Percentiles rank a stretch among this genome's conserved stretches.
Conservation (phyloP, 352 stramenopile genomes). For the Elongisporangium anandrum region DNA sequence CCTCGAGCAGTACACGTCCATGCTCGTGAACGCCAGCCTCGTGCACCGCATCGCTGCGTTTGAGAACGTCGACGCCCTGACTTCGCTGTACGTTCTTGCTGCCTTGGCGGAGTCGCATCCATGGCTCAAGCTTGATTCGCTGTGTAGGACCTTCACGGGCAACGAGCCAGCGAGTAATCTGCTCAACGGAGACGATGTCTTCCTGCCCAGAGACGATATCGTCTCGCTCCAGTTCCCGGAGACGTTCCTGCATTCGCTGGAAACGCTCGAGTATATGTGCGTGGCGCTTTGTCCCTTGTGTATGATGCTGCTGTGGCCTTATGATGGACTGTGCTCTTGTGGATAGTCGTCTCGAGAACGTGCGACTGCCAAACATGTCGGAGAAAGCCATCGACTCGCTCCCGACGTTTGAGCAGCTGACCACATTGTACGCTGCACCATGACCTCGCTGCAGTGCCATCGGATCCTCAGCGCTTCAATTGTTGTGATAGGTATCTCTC, state of each 20-base stretch:
- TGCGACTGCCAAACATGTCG: neutral
- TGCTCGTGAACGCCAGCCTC: neutral
- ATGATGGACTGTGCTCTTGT: neutral
- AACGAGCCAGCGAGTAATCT: neutral
- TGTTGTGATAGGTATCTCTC: neutral
- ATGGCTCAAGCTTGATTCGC: no score
- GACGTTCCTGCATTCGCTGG: neutral
- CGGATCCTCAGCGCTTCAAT: no score
- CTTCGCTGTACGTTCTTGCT: neutral
- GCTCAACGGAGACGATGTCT: neutral
- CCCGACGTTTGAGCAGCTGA: neutral
- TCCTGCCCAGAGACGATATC: neutral
- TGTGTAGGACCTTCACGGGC: neutral
- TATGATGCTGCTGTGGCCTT: no score
- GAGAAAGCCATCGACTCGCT: neutral
- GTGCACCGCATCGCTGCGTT: neutral
- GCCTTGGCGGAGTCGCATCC: no score
- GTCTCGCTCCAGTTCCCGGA: neutral
- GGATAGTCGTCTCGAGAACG: neutral
- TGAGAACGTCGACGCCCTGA: neutral
- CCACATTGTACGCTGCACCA: no score
- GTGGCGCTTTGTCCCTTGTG: neutral
- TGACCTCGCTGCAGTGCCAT: no score
- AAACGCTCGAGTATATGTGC: neutral
- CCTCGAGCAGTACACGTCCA: neutral